Evolutionary conservation across 2,329 filamentous ascomycete genomes (phyloP), one percentile per base, ranked within the genome.

Genomic region (Ophiostoma ulmi): DNA sequence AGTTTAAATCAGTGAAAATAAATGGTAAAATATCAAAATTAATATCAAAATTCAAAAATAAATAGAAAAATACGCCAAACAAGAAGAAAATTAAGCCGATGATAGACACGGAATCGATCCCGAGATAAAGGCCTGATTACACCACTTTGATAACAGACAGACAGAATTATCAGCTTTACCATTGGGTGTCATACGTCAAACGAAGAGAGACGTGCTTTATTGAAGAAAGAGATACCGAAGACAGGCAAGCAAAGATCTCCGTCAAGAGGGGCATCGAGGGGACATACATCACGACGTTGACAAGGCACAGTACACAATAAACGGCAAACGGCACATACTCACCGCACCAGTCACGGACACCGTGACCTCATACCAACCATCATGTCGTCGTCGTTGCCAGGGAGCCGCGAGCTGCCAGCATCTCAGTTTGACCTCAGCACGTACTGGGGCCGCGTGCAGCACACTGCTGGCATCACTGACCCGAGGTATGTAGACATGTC

Each of bases 361-460:
- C 44, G 44, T 48, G 44, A 20, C 20, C 52, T 55, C 52, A 55
- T 26, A 36, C 26, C 7, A 10, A 36, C 61, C 69, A 78, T 72
- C 70, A 90, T 91, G 88, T 90, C 88, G 71, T 83, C 88, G 72
- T 90, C 88, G 35, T 80, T 90, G 41, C 87, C 88, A 67, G 88
- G 88, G 72, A 81, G 81, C 76, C 91, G 94, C 80, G 93, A 97
- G 80, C 86, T 97, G 74, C 95, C 95, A 73, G 88, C 89, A 71
- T 99, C 95, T 70, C 93, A 93, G 80, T 94, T 96, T 86, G 92
- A 99, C 79, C 85, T 99, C 77, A 88, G 81, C 78, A 97, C 94
- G 66, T 99, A 99, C 83, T 95, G 92, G 92, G 95, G 95, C 74
- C 90, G 95, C 72, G 95, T 98, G 77, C 88, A 87, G 81, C 94